phyloP scores from a whole-genome alignment of 371 early-diverging fungal genomes.

The Apophysomyces ossiformis region DNA sequence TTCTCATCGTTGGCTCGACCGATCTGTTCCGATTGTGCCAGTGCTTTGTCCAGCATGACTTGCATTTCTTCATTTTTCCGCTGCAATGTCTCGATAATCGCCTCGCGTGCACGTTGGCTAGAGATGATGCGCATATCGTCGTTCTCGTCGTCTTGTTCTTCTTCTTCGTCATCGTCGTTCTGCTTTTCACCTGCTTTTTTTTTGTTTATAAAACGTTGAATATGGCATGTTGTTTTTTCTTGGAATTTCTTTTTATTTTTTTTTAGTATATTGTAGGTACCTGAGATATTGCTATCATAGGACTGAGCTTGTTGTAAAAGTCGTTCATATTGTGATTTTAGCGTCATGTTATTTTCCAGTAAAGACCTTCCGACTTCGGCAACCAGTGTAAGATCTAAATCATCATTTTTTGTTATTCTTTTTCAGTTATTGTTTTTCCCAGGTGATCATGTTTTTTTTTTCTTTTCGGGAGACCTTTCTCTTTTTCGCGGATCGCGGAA shows the following conservation, averaged over 20 bases:
- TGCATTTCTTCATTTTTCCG: constrained; percentile 20
- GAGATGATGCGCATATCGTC: constrained; percentile 20
- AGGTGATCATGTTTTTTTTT: constrained; percentile 6
- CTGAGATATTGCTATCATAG: constrained; percentile 8
- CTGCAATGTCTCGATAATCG: constrained; percentile 23
- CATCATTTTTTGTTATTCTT: not conserved
- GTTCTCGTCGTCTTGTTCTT: not conserved
- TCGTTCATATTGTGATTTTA: constrained; percentile 49
- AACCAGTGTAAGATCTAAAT: constrained; percentile 48
- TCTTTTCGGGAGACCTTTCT: constrained; percentile 25
- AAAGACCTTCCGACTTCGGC: constrained; percentile 53
- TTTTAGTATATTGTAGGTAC: not conserved
- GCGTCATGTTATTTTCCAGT: constrained; percentile 45
- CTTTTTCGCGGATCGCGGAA: constrained; percentile 31
- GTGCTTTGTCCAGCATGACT: constrained; percentile 15
- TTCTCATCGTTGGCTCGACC: constrained; percentile 12
- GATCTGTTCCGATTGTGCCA: constrained; percentile 13
- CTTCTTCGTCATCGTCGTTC: constrained; percentile 6
- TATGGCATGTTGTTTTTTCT: constrained; percentile 14
- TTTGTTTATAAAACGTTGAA: constrained; percentile 1
- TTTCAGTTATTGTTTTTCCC: not conserved
- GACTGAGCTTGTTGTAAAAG: constrained; percentile 32
- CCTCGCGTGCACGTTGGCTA: constrained; percentile 20
- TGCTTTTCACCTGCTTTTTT: constrained; percentile 11
- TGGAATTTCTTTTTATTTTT: constrained; percentile 7